Conservation (phyloP, 106 monocot genomes). For the Chionographis japonica region DNA sequence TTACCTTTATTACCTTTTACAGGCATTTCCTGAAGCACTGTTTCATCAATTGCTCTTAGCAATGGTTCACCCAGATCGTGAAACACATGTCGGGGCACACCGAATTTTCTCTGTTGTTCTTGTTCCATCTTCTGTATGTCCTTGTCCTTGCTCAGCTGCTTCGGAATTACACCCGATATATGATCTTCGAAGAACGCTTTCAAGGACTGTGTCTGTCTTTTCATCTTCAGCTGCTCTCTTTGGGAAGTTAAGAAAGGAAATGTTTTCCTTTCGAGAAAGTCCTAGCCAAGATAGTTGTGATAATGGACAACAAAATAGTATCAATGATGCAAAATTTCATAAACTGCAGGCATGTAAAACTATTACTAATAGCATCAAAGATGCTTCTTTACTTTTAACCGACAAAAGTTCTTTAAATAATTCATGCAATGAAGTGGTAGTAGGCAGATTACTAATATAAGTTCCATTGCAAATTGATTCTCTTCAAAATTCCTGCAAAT, state of each 20-base stretch:
- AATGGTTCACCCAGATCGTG: conserved; percentile 85
- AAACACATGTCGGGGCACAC: conserved; percentile 76
- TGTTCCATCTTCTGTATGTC: conserved; percentile 80
- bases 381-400: conserved; percentile 6
- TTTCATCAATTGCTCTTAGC: conserved; percentile 78
- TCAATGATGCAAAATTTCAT: conserved; percentile 23
- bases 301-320: conserved; percentile 17
- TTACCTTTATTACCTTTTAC: conserved; percentile 11
- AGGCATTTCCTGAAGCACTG: conserved; percentile 85
- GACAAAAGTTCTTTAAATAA: conserved; percentile 26
- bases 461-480: too few species aligned
- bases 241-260: conserved; percentile 59
- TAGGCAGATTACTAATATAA: too few species aligned
- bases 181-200: conserved; percentile 75
- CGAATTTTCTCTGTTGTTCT: conserved; percentile 88
- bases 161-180: conserved; percentile 21
- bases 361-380: conserved; percentile 29
- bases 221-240: conserved; percentile 96
- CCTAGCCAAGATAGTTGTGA: conserved; percentile 22
- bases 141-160: conserved; percentile 26
- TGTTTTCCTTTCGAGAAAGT: conserved; percentile 27
- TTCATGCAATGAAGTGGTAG: conserved; percentile 38
- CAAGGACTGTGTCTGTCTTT: conserved; percentile 86
- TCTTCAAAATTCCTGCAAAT: conserved; percentile 1
- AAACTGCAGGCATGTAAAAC: conserved; percentile 50